Conservation (phyloP, 805 yeast genomes). For the Naumovozyma baii region DNA sequence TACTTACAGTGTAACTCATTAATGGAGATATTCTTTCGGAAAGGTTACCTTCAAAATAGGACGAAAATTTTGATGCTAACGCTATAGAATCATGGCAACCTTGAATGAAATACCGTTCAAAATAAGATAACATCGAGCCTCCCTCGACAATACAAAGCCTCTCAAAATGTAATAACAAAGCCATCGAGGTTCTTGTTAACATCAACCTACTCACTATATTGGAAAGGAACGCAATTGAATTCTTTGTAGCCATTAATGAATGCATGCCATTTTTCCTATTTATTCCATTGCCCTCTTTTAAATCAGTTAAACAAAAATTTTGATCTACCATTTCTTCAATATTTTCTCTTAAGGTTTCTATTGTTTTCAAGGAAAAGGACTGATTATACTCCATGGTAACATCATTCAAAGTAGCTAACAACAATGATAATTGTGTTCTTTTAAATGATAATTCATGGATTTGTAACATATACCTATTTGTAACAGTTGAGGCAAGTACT, state of each 20-base stretch:
- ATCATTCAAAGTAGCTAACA: conserved; percentile 17
- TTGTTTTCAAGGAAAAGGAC: conserved; percentile 6
- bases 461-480: conserved; percentile 7
- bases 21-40: conserved; percentile 10
- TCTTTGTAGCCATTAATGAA: conserved; percentile 6
- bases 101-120: conserved; percentile 14
- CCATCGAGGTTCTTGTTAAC: conserved; percentile 20
- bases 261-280: conserved; percentile 1
- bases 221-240: conserved; percentile 16
- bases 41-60: conserved; percentile 16
- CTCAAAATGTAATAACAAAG: conserved; percentile 25
- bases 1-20: conserved; percentile 17
- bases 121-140: conserved; percentile 8
- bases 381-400: conserved; percentile 14
- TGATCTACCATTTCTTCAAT: conserved; percentile 13
- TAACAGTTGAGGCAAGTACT: background rate
- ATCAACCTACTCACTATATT: conserved; percentile 18
- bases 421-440: conserved; percentile 17
- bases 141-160: conserved; percentile 2
- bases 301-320: conserved; percentile 3
- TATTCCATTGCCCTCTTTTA: background rate
- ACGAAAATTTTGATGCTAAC: conserved; percentile 11
- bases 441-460: conserved; percentile 19
- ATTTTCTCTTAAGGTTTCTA: conserved; percentile 13
- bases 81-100: conserved; percentile 8